Conservation (phyloP, 768 basidiomycete genomes). For the Pleurotus platypus region DNA sequence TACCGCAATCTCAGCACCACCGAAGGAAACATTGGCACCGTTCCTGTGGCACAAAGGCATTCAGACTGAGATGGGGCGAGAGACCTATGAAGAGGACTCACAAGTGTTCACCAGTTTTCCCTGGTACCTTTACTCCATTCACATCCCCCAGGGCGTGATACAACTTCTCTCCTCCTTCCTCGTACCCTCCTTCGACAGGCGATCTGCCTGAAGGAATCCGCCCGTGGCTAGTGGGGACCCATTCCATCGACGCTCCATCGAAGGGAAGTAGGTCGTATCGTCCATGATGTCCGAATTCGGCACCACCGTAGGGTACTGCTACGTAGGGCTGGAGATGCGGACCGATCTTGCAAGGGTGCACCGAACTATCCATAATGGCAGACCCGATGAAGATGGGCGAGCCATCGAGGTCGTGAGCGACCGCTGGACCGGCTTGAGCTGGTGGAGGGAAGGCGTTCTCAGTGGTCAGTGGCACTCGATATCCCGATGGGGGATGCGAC, state of each 20-base stretch:
- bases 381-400: constrained; percentile 71
- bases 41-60: constrained; percentile 21
- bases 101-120: constrained; percentile 70
- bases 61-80: constrained; percentile 6
- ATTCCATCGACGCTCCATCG: constrained; percentile 67
- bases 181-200: constrained; percentile 74
- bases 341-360: constrained; percentile 83
- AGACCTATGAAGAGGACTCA: constrained; percentile 5
- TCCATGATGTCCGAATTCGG: constrained; percentile 57
- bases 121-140: constrained; percentile 57
- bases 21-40: constrained; percentile 43
- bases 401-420: constrained; percentile 56
- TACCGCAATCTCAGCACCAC: constrained; percentile 38
- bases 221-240: constrained; percentile 60
- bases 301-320: constrained; percentile 63
- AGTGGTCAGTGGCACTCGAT: constrained; percentile 53
- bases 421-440: constrained; percentile 42
- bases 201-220: constrained; percentile 51
- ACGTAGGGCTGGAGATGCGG: constrained; percentile 49
- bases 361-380: constrained; percentile 60
- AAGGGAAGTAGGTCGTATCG: constrained; percentile 77
- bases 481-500: constrained; percentile 58
- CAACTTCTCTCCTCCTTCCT: constrained; percentile 60
- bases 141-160: constrained; percentile 64
- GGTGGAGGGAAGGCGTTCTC: constrained; percentile 39